A percentile compares a stretch with the other conserved stretches of the same genome.
Conservation (phyloP, 2,329 filamentous ascomycete genomes). For the Conoideocrella luteorostrata region DNA sequence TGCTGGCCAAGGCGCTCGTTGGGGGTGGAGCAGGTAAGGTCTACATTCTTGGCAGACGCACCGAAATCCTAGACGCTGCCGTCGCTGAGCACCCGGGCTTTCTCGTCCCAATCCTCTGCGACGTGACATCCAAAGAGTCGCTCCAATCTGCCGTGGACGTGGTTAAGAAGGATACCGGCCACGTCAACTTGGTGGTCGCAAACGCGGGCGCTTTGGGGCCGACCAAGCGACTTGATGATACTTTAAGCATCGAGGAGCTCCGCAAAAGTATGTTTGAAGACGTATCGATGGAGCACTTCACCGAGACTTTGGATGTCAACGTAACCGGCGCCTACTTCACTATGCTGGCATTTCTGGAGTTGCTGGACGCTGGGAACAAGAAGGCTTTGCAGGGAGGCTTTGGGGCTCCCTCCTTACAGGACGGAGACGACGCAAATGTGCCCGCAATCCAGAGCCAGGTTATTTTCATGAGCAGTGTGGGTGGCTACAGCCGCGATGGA, state of each 20-base stretch:
- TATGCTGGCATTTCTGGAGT: constrained; percentile 59
- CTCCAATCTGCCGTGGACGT: constrained; percentile 49
- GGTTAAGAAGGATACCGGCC: constrained; percentile 50
- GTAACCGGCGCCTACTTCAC: constrained; percentile 64
- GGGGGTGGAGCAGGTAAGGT: constrained; percentile 46
- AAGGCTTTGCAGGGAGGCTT: too few species aligned
- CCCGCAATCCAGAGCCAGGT: constrained; percentile 43
- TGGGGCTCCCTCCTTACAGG: too few species aligned
- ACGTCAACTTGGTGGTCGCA: constrained; percentile 61
- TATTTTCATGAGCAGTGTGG: constrained; percentile 66
- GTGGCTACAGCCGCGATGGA: constrained; percentile 59
- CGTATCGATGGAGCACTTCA: constrained; percentile 56
- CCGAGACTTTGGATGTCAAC: constrained; percentile 60
- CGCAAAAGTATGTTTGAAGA: constrained; percentile 37
- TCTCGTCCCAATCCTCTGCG: constrained; percentile 35
- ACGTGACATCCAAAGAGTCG: constrained; percentile 42
- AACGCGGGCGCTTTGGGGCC: constrained; percentile 61
- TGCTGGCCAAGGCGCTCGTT: constrained; percentile 47
- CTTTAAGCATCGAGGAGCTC: constrained; percentile 29
- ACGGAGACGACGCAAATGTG: too few species aligned
- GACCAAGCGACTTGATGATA: constrained; percentile 29
- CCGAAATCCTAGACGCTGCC: constrained; percentile 39
- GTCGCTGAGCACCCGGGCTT: constrained; percentile 30
- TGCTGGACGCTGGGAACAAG: constrained; percentile 58
- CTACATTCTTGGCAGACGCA: constrained; percentile 50